Evolutionary conservation across 2,329 filamentous ascomycete species (phyloP), one percentile per base, ranked within the genome.

Genomic region (Aspergillus spinulosporus): DNA sequence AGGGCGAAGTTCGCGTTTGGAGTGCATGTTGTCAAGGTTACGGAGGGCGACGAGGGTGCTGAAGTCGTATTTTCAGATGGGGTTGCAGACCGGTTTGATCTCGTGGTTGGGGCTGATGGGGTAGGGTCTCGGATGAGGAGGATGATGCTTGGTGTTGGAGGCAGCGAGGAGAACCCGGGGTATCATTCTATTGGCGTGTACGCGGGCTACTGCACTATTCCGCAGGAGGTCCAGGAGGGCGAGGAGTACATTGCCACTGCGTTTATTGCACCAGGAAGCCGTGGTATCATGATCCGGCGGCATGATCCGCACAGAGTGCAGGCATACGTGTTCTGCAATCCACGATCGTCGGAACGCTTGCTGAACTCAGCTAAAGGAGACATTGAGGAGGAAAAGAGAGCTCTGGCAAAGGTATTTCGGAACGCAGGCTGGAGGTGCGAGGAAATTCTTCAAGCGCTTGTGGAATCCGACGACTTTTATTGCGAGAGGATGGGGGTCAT

Each of bases 391-490:
- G 69, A 80, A 57, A 79, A 80, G 60, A 62, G 68, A 4, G 69
- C 70, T 0, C 63, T 78, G 52, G 61, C 68, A 2, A 68, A 77
- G 26, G 54, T 76, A 0, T 78, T 80, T 52, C 59, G 63, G 1
- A 78, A 73, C 44, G 70, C 70, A 0, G 80, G 78, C 1, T 84
- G 80, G 80, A 64, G 78, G 55, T 64, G 72, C 0, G 63, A 75
- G 0, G 60, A 78, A 12, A 62, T 84, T 1, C 36, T 85, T 1
- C 62, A 74, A 1, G 73, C 66, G 0, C 68, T 85, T 66, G 61
- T 71, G 3, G 54, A 63, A 1, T 40, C 71, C 48, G 54, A 72
- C 61, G 76, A 82, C 61, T 82, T 82, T 54, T 82, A 82, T 61
- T 72, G 73, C 47, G 71, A 76, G 52, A 67, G 73, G 3, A 65